Percentiles rank a stretch among this genome's conserved stretches.
These are phyloP conservation scores for Rhodamnia rubescens DNA, from an alignment of 345 rosid genomes.

Conservation along the genomic window DNA sequence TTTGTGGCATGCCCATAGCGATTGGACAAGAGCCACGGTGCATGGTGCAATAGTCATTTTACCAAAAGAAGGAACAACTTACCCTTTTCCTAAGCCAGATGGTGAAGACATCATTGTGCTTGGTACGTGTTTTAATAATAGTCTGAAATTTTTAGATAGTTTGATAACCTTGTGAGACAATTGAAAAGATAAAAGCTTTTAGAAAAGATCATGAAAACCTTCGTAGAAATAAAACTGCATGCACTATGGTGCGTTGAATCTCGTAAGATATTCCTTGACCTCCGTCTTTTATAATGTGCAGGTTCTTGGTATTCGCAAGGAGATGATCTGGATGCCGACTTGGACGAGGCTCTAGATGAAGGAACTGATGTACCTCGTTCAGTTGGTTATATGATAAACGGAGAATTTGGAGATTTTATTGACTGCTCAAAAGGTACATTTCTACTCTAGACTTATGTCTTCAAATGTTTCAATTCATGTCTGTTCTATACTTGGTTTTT, in stretches of 20 bases:
- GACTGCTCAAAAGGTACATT: not conserved
- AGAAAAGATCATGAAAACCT: not conserved
- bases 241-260: not conserved
- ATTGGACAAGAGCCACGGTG: constrained; percentile 15
- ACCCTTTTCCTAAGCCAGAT: constrained; percentile 10
- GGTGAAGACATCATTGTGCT: constrained; percentile 6
- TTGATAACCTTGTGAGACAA: not conserved
- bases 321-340: not conserved
- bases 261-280: not conserved
- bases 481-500: not conserved
- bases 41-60: constrained; percentile 15
- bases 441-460: not conserved
- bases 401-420: not conserved
- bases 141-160: not conserved
- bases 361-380: not conserved
- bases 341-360: not conserved
- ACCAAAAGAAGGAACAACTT: constrained; percentile 4
- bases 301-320: constrained; percentile 7
- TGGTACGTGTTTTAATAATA: not conserved
- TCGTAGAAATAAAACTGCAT: not conserved
- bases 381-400: not conserved
- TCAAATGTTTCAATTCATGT: not conserved
- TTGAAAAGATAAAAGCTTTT: not conserved
- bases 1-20: constrained; percentile 1
- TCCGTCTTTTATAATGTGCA: not conserved